Percentiles rank a stretch among this genome's conserved stretches.
These are phyloP conservation scores for Artemisia argyi DNA, from an alignment of 129 eudicot genomes.

Conservation along the genomic window DNA sequence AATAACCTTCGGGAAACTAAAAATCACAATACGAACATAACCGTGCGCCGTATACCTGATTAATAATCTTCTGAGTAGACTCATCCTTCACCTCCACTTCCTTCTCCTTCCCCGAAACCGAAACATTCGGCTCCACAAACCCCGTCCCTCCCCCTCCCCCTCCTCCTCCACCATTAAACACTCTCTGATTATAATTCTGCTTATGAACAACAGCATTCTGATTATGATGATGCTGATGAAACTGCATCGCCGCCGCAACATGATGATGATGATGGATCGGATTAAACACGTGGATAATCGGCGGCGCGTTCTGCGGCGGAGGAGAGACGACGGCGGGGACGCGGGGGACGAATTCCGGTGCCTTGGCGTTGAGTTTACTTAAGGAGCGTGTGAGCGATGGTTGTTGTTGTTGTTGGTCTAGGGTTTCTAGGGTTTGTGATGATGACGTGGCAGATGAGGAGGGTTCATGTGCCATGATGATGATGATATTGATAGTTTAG, in stretches of 20 bases:
- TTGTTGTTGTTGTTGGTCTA: neutral
- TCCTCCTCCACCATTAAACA: conserved; percentile 23
- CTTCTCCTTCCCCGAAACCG: conserved; percentile 9
- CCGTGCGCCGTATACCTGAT: too few species aligned
- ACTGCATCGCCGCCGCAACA: too few species aligned
- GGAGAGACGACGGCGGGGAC: conserved; percentile 21
- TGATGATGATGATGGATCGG: conserved; percentile 9
- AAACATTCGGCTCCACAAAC: conserved; percentile 25
- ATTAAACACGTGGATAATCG: conserved; percentile 35
- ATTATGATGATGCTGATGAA: neutral
- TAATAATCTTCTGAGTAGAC: conserved; percentile 47
- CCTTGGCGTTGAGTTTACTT: conserved; percentile 74
- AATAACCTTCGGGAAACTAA: too few species aligned
- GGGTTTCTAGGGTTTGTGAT: too few species aligned
- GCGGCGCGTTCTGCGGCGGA: conserved; percentile 14
- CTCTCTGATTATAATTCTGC: conserved; percentile 14
- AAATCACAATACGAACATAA: too few species aligned
- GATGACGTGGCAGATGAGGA: too few species aligned
- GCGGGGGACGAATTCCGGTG: conserved; percentile 81
- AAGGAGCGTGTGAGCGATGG: conserved; percentile 42
- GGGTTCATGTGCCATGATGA: too few species aligned
- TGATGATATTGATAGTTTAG: too few species aligned
- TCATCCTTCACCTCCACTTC: conserved; percentile 43
- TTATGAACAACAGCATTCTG: too few species aligned
- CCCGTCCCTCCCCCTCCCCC: conserved; percentile 22